Percentiles rank a stretch among this genome's conserved stretches.
phyloP scores from a whole-genome alignment of 108 stramenopile species.

The Pelagomonas calceolata region DNA sequence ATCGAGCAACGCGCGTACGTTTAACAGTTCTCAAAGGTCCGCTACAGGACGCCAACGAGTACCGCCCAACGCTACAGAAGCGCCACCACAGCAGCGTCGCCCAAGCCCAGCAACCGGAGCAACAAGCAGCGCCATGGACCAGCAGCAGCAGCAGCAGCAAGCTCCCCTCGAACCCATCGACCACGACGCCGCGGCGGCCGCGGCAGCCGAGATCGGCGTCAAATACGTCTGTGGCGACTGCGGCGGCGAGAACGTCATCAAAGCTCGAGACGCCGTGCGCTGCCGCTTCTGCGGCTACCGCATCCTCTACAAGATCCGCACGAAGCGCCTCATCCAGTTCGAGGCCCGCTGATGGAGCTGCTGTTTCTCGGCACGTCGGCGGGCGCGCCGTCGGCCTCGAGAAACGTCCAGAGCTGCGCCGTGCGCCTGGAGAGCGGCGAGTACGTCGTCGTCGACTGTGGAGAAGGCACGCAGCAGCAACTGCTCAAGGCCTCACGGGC shows the following conservation, averaged over 20 bases:
- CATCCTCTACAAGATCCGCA: constrained; percentile 93
- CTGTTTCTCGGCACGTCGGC: neutral
- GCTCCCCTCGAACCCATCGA: no score
- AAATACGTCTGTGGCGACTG: constrained; percentile 83
- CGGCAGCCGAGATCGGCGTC: constrained; percentile 56
- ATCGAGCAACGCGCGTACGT: no score
- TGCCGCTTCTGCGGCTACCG: constrained; percentile 94
- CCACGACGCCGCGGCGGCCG: no score
- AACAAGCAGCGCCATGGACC: no score
- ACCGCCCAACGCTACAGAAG: no score
- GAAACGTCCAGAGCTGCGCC: neutral
- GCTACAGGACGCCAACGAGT: no score
- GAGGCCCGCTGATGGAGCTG: constrained; percentile 22
- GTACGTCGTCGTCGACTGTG: constrained; percentile 62
- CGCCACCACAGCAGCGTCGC: no score
- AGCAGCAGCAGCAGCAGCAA: no score
- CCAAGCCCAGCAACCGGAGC: no score
- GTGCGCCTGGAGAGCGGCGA: neutral
- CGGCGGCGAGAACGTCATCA: constrained; percentile 61
- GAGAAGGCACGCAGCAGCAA: constrained; percentile 78
- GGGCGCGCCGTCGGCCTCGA: neutral
- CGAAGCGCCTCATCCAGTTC: constrained; percentile 55
- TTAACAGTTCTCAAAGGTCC: no score
- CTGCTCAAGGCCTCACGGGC: constrained; percentile 25
- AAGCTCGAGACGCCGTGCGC: constrained; percentile 75